Conservation (phyloP, 495 filamentous ascomycete species). For the Daldinia vernicosa region DNA sequence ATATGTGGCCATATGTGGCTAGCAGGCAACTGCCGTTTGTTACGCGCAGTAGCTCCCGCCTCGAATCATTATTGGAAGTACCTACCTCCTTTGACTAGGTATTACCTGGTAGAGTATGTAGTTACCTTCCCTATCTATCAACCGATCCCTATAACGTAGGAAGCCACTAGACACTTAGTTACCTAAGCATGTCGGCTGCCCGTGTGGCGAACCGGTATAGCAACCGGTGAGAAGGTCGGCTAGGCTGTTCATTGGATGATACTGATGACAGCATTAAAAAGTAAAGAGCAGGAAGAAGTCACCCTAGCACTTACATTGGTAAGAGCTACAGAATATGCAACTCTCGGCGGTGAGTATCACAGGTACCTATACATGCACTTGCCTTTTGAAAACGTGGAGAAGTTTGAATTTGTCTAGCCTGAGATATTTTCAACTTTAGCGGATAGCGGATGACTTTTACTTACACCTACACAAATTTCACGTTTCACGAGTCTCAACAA, state of each 20-base stretch:
- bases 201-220: slow-evolving; percentile 12
- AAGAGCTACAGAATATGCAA: background rate
- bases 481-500: background rate
- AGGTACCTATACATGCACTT: slow-evolving; percentile 17
- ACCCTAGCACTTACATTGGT: slow-evolving; percentile 1
- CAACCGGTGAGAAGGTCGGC: slow-evolving; percentile 16
- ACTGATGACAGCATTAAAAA: background rate
- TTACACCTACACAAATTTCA: background rate
- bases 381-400: slow-evolving; percentile 1
- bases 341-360: background rate
- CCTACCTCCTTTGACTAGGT: too few species aligned
- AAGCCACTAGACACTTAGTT: background rate
- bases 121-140: slow-evolving; percentile 1
- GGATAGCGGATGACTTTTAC: background rate
- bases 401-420: background rate
- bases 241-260: slow-evolving; percentile 25
- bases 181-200: background rate
- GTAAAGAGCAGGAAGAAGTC: slow-evolving; percentile 7
- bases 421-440: background rate
- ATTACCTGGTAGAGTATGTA: slow-evolving; percentile 2
- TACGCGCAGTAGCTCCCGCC: slow-evolving; percentile 4
- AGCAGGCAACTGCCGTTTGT: slow-evolving; percentile 21
- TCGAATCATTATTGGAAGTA: background rate
- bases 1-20: background rate
- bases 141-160: background rate